phyloP scores from a whole-genome alignment of 1,284 basidiomycete genomes.

The Trichosporon sp. region DNA sequence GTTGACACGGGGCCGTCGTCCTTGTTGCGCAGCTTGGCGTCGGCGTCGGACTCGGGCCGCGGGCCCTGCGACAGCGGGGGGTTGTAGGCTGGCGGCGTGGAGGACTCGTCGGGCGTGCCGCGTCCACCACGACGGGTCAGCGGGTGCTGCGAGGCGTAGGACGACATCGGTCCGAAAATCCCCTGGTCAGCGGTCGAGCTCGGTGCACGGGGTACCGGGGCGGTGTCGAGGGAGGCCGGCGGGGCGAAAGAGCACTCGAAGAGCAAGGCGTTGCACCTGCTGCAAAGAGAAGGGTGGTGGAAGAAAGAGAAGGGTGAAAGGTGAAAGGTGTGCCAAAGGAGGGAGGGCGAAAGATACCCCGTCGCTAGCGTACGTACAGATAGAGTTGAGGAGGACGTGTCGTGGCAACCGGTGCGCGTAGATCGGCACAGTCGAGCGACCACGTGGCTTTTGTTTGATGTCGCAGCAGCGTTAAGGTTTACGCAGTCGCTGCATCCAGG shows the following conservation, averaged over 20 bases:
- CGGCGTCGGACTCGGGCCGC: conserved; percentile 20
- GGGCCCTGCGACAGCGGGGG: neutral
- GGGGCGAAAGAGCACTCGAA: neutral
- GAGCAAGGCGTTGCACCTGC: neutral
- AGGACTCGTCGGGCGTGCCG: neutral
- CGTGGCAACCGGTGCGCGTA: conserved; percentile 4
- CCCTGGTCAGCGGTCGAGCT: neutral
- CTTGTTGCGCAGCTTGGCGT: conserved; percentile 16
- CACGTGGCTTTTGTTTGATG: neutral
- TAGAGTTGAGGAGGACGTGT: neutral
- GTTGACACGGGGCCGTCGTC: conserved; percentile 11
- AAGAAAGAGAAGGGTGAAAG: neutral
- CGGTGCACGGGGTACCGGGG: neutral
- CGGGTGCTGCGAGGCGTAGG: conserved; percentile 10
- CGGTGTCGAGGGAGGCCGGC: neutral
- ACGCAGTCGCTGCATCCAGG: neutral
- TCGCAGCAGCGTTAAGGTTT: neutral
- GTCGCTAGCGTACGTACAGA: neutral
- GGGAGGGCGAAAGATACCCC: neutral
- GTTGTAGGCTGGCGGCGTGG: neutral
- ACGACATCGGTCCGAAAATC: conserved; percentile 12
- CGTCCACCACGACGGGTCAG: conserved; percentile 1
- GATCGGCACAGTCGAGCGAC: neutral
- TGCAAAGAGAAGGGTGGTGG: neutral
- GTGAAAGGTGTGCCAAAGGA: neutral